Percentiles rank a stretch among this genome's conserved stretches.
Conservation (phyloP, 129 eudicot genomes). For the Solidago caesia region DNA sequence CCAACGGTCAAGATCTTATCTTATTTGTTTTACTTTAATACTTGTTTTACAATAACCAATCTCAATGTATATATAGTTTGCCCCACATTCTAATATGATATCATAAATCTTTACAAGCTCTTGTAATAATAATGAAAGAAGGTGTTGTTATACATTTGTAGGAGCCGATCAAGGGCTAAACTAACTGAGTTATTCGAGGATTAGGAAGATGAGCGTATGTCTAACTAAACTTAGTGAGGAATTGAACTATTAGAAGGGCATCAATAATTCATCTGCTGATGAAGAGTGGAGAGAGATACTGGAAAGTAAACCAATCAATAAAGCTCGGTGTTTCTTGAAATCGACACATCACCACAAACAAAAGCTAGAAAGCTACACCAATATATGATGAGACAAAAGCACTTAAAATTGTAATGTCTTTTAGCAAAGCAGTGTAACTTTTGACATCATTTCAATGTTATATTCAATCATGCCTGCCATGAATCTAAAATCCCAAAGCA, state of each 20-base stretch:
- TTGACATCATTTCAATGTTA: slow-evolving; percentile 4
- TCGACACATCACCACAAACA: slow-evolving; percentile 32
- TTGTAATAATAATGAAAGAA: background rate
- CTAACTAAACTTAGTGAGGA: background rate
- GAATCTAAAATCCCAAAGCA: background rate
- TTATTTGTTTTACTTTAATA: no score
- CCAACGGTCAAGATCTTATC: no score
- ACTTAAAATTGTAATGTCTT: slow-evolving; percentile 34
- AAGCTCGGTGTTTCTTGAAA: slow-evolving; percentile 23
- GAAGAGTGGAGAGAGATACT: slow-evolving; percentile 15
- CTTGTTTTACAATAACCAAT: no score
- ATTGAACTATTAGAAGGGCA: background rate
- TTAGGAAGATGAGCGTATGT: background rate
- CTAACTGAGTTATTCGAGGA: background rate
- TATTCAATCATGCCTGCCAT: slow-evolving; percentile 30
- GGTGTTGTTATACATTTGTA: slow-evolving; percentile 10
- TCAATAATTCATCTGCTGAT: slow-evolving; percentile 5
- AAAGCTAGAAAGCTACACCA: slow-evolving; percentile 29
- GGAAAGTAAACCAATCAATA: slow-evolving; percentile 24
- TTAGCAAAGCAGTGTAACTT: slow-evolving; percentile 20
- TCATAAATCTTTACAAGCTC: background rate
- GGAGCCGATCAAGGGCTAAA: slow-evolving; percentile 15
- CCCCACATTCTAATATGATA: background rate
- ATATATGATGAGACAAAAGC: slow-evolving; percentile 25
- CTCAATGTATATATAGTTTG: slow-evolving; percentile 6